These are phyloP conservation scores for Davidsoniella australis DNA, from an alignment of 2,329 filamentous ascomycete genomes.

Conservation along the genomic window DNA sequence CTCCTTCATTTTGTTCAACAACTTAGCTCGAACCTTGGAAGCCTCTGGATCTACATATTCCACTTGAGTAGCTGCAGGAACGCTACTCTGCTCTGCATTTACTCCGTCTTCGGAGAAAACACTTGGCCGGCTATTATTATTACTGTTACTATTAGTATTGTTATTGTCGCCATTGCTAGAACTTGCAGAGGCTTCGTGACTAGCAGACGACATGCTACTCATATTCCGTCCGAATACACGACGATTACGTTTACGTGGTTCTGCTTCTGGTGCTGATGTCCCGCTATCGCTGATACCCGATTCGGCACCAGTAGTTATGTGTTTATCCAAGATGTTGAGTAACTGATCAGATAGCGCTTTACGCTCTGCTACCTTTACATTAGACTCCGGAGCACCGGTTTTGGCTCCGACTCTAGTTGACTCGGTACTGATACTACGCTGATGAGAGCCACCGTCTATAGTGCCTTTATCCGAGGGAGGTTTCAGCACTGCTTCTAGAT, in stretches of 20 bases:
- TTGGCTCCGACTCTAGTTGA: too few relatives aligned
- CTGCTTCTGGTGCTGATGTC: too few relatives aligned
- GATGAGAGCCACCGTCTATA: too few relatives aligned
- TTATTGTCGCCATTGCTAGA: conserved; percentile 11
- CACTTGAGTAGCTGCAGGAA: conserved; percentile 33
- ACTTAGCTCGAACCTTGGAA: conserved; percentile 24
- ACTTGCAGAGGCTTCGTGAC: conserved; percentile 2
- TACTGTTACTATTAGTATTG: neutral
- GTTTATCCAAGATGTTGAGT: conserved; percentile 13
- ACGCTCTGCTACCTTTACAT: conserved; percentile 1
- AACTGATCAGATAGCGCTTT: conserved; percentile 9
- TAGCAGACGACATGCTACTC: conserved; percentile 30
- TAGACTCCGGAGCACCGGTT: too few relatives aligned
- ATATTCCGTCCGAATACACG: conserved; percentile 40
- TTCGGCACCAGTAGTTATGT: conserved; percentile 2
- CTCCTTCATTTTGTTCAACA: conserved; percentile 27
- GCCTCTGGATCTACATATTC: conserved; percentile 36
- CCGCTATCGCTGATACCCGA: neutral
- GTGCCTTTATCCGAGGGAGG: too few relatives aligned
- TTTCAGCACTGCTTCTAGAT: neutral
- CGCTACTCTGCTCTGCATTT: conserved; percentile 16
- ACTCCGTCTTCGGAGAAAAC: neutral
- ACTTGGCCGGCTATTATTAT: too few relatives aligned
- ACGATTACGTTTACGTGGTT: conserved; percentile 23
- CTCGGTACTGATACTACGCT: too few relatives aligned